These are phyloP conservation scores for Eleusine coracana DNA, from an alignment of 176 grass and related monocot genomes.

Conservation along the genomic window DNA sequence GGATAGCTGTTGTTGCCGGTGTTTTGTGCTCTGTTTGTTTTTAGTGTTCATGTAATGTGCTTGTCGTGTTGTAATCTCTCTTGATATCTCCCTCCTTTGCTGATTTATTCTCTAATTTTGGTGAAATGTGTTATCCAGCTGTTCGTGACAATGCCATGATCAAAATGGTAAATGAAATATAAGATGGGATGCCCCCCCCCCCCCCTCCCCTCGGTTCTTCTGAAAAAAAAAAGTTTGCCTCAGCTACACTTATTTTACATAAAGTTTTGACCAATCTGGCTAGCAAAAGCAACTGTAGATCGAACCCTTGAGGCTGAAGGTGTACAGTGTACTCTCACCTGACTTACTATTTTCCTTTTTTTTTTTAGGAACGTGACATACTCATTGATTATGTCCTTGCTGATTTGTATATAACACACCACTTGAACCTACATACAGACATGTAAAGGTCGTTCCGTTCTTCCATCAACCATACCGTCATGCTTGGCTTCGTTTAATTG, in stretches of 20 bases:
- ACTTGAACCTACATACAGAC: neutral
- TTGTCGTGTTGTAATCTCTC: too few relatives aligned
- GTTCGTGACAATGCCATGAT: too few relatives aligned
- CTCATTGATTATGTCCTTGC: neutral
- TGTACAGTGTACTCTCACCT: conserved; percentile 26
- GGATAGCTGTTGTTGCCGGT: too few relatives aligned
- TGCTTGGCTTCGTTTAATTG: conserved; percentile 40
- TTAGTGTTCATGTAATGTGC: too few relatives aligned
- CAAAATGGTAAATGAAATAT: too few relatives aligned
- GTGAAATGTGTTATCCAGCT: too few relatives aligned
- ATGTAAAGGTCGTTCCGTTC: conserved; percentile 12
- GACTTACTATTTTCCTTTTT: neutral
- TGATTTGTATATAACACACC: conserved; percentile 17
- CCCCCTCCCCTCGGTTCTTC: too few relatives aligned
- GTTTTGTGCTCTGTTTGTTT: too few relatives aligned
- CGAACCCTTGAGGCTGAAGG: neutral
- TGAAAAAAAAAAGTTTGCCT: neutral
- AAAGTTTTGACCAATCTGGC: neutral
- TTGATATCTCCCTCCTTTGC: too few relatives aligned
- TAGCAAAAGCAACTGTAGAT: neutral
- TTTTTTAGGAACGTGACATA: neutral
- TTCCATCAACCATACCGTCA: conserved; percentile 13
- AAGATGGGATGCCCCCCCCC: too few relatives aligned
- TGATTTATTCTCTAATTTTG: too few relatives aligned
- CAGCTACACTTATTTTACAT: neutral